Base-by-base conservation (phyloP, 257 asterid genomes). In the Solanum medicagineum region DNA sequence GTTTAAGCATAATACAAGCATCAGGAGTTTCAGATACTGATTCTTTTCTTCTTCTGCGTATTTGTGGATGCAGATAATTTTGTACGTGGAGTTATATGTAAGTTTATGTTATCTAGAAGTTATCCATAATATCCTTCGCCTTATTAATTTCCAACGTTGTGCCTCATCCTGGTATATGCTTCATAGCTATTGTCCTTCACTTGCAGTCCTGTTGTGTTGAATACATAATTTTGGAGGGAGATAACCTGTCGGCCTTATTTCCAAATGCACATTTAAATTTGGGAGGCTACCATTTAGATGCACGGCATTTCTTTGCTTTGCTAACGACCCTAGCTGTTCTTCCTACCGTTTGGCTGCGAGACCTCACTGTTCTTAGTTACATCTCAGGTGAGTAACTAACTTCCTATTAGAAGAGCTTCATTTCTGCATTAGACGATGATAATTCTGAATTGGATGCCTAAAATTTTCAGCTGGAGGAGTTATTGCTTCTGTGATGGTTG, bases 191-290 rank as follows among this genome's bases (percentile, higher is more conserved):
- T 83, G 42, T 57, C 80, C 65, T 85, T 29, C 55, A 51, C 84
- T 83, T 84, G 87, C 95, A 95, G 99, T 97, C 98, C 53, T 91
- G 96, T 87, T 95, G 99, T 63, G 93, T 97, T 44, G 99, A 97
- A 84, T 93, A 93, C 84, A 93, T 97, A 84, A 97, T 94, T 82
- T 86, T 97, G 91, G 99, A 97, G 89, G 90, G 98, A 26, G 99
- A 97, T 86, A 97, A 97, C 84, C 85, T 97, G 87, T 91, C 99
- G 8, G 93, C 97, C 44, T 87, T 97, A 88, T 97, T 95, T 88
- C 99, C 99, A 4, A 91, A 92, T 83, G 96, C 93, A 12, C 98
- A 94, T 86, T 59, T 95, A 62, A 93, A 87, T 86, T 65, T 94
- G 65, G 99, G 99, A 83, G 82, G 87, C 16, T 24, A 90, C 16